Base-by-base conservation (phyloP, 1,284 basidiomycete species). In the Cryptococcus sp. region DNA sequence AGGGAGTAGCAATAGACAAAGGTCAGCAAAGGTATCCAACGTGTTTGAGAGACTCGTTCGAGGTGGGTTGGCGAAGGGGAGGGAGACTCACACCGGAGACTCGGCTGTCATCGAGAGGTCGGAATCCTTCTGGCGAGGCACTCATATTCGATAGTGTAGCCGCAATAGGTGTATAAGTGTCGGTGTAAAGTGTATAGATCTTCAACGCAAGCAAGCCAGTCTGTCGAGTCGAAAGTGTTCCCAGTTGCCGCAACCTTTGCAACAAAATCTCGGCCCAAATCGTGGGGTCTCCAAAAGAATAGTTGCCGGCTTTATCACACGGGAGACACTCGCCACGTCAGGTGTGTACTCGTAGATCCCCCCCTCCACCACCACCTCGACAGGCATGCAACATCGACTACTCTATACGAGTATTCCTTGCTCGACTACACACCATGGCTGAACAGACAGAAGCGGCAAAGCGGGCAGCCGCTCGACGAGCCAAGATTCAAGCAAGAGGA, bases 401-500 rank as follows among this genome's bases (percentile, higher is more conserved):
- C 21, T 33, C 16, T 7, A 21, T 11, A 35, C n/a, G n/a, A n/a
- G n/a, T n/a, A n/a, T n/a, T n/a, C n/a, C n/a, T n/a, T n/a, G n/a
- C n/a, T n/a, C n/a, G n/a, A n/a, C n/a, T n/a, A n/a, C n/a, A n/a
- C n/a, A 64, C 23, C 45, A 67, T 63, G 61, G 47, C 60, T 5
- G 60, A 57, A 38, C 57, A 61, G 43, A 57, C 62, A 10, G 68
- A 69, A 16, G 68, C 68, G 14, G 62, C 65, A 18, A 52, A 54
- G n/a, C 55, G 70, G 36, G 71, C 71, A 16, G 73, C 72, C 3
- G 71, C 73, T 28, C 61, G 73, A 18, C 68, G 68, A 35, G 73
- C 73, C 16, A 74, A 73, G 53, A 73, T 73, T 54, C 65, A 71
- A 14, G 73, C 73, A 14, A 57, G 71, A 37, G 72, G 71, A 4